phyloP scores from a whole-genome alignment of 108 stramenopile species.

The Tribonema minus region DNA sequence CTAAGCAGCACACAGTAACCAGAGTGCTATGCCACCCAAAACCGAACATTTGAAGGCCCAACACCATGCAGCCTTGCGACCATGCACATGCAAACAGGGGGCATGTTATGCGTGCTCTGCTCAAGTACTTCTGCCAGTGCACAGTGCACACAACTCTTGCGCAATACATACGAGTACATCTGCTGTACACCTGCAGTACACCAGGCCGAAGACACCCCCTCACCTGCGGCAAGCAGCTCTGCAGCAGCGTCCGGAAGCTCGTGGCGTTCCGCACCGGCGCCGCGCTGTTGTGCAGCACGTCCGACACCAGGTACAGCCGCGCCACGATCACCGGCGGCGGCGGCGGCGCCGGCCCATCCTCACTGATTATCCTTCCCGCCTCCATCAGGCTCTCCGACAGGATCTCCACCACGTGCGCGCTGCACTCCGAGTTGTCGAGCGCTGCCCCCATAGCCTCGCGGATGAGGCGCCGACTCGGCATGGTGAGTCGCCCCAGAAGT shows the following conservation, averaged over 20 bases:
- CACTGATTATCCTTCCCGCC: neutral
- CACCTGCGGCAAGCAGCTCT: slow-evolving; percentile 34
- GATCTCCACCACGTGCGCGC: slow-evolving; percentile 47
- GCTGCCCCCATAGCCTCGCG: slow-evolving; percentile 55
- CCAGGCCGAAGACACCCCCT: no score
- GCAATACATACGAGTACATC: no score
- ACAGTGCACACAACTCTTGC: no score
- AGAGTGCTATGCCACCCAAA: no score
- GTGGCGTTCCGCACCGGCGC: slow-evolving; percentile 40
- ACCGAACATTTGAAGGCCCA: no score
- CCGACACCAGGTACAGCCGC: slow-evolving; percentile 45
- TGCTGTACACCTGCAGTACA: no score
- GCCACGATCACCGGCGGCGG: slow-evolving; percentile 25
- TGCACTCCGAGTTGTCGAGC: slow-evolving; percentile 50
- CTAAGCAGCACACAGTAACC: no score
- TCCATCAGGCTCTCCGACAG: slow-evolving; percentile 28
- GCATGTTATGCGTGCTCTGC: no score
- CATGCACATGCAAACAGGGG: no score
- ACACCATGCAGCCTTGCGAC: no score
- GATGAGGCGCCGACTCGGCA: neutral
- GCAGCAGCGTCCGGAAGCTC: slow-evolving; percentile 30
- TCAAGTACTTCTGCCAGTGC: no score
- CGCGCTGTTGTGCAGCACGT: slow-evolving; percentile 49
- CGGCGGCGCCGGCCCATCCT: neutral
- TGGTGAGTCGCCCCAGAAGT: slow-evolving; percentile 24